phyloP scores from a whole-genome alignment of 768 basidiomycete species.

The Leccinum pellstonianum region DNA sequence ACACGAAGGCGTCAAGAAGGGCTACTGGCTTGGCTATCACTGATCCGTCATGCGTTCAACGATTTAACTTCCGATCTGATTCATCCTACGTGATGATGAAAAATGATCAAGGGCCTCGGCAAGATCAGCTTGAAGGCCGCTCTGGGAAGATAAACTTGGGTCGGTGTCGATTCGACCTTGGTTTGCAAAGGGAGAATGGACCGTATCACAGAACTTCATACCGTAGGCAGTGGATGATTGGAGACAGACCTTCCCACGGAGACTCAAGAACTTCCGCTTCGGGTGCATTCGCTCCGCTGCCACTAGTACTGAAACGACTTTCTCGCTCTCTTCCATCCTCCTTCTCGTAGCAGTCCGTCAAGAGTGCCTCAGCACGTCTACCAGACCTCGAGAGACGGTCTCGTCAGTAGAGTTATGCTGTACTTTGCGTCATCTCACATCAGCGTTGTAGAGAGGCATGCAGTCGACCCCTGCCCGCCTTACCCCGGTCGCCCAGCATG shows the following conservation, averaged over 20 bases:
- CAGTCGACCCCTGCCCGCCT: constrained; percentile 13
- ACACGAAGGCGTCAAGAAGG: neutral
- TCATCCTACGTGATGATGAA: neutral
- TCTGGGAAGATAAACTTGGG: neutral
- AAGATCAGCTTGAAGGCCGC: neutral
- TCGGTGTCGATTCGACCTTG: neutral
- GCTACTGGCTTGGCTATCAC: neutral
- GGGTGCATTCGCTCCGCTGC: constrained; percentile 7
- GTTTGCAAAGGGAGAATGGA: no score
- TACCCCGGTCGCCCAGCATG: constrained; percentile 24
- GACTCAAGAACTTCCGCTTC: constrained; percentile 6
- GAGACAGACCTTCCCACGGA: constrained; percentile 7
- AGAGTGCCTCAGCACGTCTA: neutral
- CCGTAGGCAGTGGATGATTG: no score
- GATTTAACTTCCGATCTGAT: neutral
- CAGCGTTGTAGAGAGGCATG: constrained; percentile 22
- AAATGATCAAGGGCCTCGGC: neutral
- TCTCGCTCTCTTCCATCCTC: neutral
- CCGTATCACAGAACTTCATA: no score
- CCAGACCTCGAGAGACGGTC: constrained; percentile 22
- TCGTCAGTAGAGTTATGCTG: constrained; percentile 23
- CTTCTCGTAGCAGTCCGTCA: neutral
- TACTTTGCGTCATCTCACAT: constrained; percentile 20
- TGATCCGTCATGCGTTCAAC: no score
- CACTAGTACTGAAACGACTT: neutral